phyloP scores from a whole-genome alignment of 2,329 filamentous ascomycete species.

The Calonectria ilicicola region DNA sequence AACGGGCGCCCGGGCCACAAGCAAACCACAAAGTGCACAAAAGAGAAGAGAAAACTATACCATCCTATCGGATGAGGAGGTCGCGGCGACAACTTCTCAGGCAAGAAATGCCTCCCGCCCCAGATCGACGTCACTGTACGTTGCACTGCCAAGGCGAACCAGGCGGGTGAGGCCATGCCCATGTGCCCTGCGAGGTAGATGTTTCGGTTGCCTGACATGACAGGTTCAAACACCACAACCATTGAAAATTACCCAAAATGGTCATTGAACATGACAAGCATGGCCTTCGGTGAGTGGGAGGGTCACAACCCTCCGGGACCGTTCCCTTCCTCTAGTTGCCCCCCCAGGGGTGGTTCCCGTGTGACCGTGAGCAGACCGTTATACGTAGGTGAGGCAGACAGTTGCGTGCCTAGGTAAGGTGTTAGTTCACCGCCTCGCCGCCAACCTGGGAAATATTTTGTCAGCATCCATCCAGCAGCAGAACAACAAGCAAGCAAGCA shows the following conservation, averaged over 20 bases:
- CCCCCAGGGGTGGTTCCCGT: conserved; percentile 42
- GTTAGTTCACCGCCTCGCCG: conserved; percentile 41
- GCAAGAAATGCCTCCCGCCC: conserved; percentile 26
- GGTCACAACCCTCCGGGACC: conserved; percentile 24
- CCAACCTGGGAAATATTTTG: conserved; percentile 12
- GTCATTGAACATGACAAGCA: background rate
- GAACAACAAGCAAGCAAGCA: background rate
- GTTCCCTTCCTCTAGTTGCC: conserved; percentile 32
- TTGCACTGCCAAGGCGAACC: conserved; percentile 36
- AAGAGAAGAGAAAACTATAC: conserved; percentile 3
- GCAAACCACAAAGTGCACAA: conserved; percentile 9
- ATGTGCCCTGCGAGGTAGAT: conserved; percentile 38
- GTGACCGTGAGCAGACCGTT: conserved; percentile 38
- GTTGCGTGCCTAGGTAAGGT: background rate
- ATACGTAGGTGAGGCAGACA: conserved; percentile 14
- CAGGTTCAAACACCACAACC: conserved; percentile 28
- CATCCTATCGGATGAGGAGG: conserved; percentile 33
- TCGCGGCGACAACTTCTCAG: conserved; percentile 28
- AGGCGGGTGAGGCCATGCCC: conserved; percentile 32
- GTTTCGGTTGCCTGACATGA: conserved; percentile 24
- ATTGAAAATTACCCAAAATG: background rate
- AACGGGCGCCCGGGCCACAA: conserved; percentile 6
- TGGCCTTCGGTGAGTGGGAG: conserved; percentile 3
- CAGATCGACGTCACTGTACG: conserved; percentile 42
- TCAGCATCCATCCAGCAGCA: conserved; percentile 17